A percentile compares a stretch with the other conserved stretches of the same genome.
phyloP scores from a whole-genome alignment of 208 protist species.

The Wallacemonas rigidus region DNA sequence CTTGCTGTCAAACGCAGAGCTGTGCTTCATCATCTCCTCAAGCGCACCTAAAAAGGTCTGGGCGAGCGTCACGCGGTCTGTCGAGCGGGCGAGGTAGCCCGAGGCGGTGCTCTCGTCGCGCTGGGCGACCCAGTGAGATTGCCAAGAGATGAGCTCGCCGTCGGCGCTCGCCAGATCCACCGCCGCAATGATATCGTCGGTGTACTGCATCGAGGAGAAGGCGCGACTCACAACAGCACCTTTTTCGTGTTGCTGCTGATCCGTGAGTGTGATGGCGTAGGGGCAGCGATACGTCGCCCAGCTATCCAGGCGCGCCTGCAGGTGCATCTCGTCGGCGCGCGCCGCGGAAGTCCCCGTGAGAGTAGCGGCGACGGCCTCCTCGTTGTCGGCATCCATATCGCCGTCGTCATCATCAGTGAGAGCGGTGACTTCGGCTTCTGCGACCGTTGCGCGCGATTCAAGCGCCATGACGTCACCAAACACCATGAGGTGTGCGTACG shows the following conservation, averaged over 20 bases:
- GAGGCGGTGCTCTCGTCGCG: slow-evolving; percentile 16
- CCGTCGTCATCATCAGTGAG: slow-evolving; percentile 3
- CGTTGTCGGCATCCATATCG: background rate
- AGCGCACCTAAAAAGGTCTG: slow-evolving; percentile 80
- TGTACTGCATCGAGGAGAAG: slow-evolving; percentile 66
- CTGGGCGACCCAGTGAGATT: slow-evolving; percentile 15
- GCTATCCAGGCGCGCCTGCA: background rate
- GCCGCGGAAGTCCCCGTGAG: background rate
- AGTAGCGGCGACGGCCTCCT: background rate
- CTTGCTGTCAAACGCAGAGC: slow-evolving; percentile 37
- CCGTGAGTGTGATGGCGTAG: slow-evolving; percentile 71
- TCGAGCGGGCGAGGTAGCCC: slow-evolving; percentile 39
- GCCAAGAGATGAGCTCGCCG: slow-evolving; percentile 70
- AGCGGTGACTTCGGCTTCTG: background rate
- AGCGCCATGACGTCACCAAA: slow-evolving; percentile 67
- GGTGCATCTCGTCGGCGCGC: background rate
- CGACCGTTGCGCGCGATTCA: background rate
- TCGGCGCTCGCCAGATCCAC: slow-evolving; percentile 50
- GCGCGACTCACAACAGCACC: slow-evolving; percentile 64
- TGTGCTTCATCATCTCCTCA: slow-evolving; percentile 61
- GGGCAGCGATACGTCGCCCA: slow-evolving; percentile 2
- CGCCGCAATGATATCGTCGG: slow-evolving; percentile 35
- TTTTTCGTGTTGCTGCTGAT: slow-evolving; percentile 84
- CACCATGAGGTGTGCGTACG: slow-evolving; percentile 66
- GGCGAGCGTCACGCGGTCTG: slow-evolving; percentile 71